Conservation (phyloP, 345 rosid species). For the Bruguiera parviflora region DNA sequence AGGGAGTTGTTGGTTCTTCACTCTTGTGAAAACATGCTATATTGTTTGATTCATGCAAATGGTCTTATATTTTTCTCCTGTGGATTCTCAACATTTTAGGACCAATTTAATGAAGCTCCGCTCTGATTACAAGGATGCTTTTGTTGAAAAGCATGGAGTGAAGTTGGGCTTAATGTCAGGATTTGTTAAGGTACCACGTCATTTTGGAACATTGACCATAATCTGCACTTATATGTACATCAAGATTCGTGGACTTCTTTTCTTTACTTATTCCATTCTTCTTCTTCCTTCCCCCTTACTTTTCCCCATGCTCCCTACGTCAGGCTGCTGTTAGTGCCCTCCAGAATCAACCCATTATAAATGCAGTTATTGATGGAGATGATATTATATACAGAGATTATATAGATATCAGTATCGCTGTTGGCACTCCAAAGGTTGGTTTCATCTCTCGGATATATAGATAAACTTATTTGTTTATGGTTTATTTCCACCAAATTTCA, state of each 20-base stretch:
- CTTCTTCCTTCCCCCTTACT: background rate
- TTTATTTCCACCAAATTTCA: background rate
- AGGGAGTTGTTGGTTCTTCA: background rate
- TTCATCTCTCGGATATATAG: background rate
- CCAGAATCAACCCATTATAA: slow-evolving; percentile 87
- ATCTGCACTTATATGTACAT: background rate
- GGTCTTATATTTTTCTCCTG: background rate
- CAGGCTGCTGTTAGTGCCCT: slow-evolving; percentile 99
- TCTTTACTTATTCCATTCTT: background rate
- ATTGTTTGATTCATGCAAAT: background rate
- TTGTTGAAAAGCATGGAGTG: slow-evolving; percentile 95
- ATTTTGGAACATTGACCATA: background rate
- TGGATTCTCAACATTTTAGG: slow-evolving; percentile 41
- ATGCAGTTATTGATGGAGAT: slow-evolving; percentile 98
- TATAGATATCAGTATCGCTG: slow-evolving; percentile 86
- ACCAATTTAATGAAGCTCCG: slow-evolving; percentile 97
- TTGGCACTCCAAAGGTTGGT: slow-evolving; percentile 84
- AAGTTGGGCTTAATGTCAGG: slow-evolving; percentile 98
- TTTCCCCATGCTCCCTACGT: slow-evolving; percentile 7
- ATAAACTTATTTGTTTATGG: too few species aligned
- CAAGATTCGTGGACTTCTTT: background rate
- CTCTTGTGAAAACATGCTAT: background rate
- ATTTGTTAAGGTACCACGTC: slow-evolving; percentile 54
- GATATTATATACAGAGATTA: slow-evolving; percentile 97
- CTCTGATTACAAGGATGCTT: slow-evolving; percentile 94